Base-by-base conservation (phyloP, 2,329 filamentous ascomycete genomes). In the Sclerotinia nivalis region DNA sequence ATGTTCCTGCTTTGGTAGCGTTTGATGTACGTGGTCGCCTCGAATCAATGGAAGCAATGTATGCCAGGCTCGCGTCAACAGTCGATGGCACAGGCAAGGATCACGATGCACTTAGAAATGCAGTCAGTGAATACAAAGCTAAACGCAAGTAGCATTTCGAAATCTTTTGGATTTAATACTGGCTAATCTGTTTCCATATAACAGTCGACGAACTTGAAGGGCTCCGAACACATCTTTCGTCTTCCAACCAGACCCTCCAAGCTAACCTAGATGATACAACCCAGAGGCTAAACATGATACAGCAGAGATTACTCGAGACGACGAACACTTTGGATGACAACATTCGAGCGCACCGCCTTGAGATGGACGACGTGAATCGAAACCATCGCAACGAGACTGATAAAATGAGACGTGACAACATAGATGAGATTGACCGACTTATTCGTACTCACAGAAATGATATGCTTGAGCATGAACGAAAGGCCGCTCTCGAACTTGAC, bases 1-100 rank as follows among this genome's bases (percentile, higher is more conserved):
- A 92, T 85, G 82, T 86, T 74, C 85, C 83, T 75, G 80, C 79
- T 47, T 87, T 83, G 80, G 73, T 86, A 92, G 91, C 87, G 76
- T 95, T 91, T 86, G 93, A 97, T 79, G 88, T 93, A 74, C 90
- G 93, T 75, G 87, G 87, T 72, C 88, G 90, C 73, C 86, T 97
- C 74, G 89, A 89, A 72, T 86, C 89, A 71, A 90, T 97, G 81
- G 92, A 97, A 76, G 83, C 84, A 25, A 85, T 95, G 76, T 93
- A 93, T 77, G 85, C 86, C 61, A 84, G 86, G 71, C 84, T 98
- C 72, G 90, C 91, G 76, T 85, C 90, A 70, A 89, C 91, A 73
- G 88, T 97, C 77, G 88, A 88, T 70, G 85, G 86, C 45, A 89
- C 91, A 31, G 85, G 90, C 15, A 86, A 85, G 54, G 89, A 93